Evolutionary conservation across 371 early-diverging fungal species (phyloP).

Genomic region (Mortierella sp.): DNA sequence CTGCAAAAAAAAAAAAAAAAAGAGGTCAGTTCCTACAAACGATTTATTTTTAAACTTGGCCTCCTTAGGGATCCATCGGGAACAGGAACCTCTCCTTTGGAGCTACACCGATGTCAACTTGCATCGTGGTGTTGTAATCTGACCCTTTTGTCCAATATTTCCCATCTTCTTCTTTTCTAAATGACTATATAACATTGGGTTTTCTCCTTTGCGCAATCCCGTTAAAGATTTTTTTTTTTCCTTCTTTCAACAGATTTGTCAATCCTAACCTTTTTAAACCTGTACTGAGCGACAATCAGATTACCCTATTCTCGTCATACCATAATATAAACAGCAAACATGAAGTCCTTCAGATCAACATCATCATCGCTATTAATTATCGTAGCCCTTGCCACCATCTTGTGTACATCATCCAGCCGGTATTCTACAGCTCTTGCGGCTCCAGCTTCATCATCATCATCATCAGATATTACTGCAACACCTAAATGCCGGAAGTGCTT

Average conservation of each 20-base stretch:
- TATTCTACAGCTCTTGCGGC: background rate
- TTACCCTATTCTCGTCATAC: too few relatives aligned
- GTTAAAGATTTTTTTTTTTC: background rate
- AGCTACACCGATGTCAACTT: background rate
- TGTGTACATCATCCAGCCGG: background rate
- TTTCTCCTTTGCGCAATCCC: background rate
- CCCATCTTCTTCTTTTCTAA: too few relatives aligned
- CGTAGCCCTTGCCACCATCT: background rate
- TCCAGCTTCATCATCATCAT: background rate
- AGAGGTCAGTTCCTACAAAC: too few relatives aligned
- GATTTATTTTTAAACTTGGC: background rate
- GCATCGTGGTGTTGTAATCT: background rate
- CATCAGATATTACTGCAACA: background rate
- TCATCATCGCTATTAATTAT: background rate
- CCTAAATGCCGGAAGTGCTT: constrained; percentile 23
- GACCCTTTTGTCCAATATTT: background rate
- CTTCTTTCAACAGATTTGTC: background rate
- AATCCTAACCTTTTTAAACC: background rate
- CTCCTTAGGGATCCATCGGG: background rate
- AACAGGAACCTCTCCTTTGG: background rate
- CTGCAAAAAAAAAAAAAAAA: too few relatives aligned
- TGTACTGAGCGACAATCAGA: background rate
- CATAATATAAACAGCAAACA: background rate
- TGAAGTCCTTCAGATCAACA: background rate
- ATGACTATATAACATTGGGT: background rate